Evolutionary conservation across 805 yeast genomes (phyloP), one percentile per base, ranked within the genome.

Genomic region (Candida ascalaphidarum): DNA sequence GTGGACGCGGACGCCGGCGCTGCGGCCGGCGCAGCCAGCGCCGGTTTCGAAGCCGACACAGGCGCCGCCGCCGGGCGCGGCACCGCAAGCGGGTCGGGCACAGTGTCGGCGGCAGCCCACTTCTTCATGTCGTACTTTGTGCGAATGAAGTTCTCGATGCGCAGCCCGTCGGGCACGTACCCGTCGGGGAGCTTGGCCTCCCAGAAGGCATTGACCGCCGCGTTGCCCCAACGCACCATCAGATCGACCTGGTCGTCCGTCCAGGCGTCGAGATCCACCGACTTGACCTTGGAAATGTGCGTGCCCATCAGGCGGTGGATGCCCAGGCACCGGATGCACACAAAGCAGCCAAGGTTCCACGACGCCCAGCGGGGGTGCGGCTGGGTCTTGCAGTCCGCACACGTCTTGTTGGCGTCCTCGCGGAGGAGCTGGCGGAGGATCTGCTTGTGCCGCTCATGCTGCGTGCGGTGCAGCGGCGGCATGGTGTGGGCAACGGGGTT

Each of bases 331-430:
- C 92, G 69, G 39, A 89, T 89, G 55, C 98, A 89, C 23, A 89
- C 71, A 46, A 92, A 88, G 32, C 92, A 75, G 14, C 98, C 98
- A 30, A 89, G 55, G 43, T 81, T 86, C 96, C 96, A 89, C 12
- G 94, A 79, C 8, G 97, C 96, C 98, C 98, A 89, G 30, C 97
- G 70, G 14, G 98, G 98, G 54, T 89, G 94, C 20, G 80, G 70
- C 10, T 89, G 71, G 1, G 77, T 69, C 53, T 92, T 89, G 58
- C 98, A 89, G 55, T 89, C 98, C 2, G 88, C 95, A 54, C 98
- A 89, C 24, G 61, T 52, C 45, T 72, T 74, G 62, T 92, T 92
- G 21, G 74, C 74, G 1, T 77, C 76, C 43, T 85, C 95, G 33
- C 74, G 76, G 24, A 92, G 68, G 18, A 92, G 65, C 18, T 79